Evolutionary conservation across 2,329 filamentous ascomycete species (phyloP), one percentile per base, ranked within the genome.

Genomic region (Acrocalymma vagum): DNA sequence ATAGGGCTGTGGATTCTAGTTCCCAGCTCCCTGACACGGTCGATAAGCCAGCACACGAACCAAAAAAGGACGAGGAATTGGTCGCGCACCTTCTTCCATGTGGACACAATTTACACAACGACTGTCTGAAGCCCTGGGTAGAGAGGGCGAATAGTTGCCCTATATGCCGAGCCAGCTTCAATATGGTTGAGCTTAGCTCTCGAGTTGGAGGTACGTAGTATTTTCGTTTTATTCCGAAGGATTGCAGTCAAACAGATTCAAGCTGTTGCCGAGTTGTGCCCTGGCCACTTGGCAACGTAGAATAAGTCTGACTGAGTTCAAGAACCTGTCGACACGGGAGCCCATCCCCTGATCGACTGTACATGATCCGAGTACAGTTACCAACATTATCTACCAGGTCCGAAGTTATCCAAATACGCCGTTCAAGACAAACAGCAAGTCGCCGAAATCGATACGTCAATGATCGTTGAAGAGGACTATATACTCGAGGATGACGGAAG

Each of bases 71-170:
- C 47, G 72, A 77, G 43, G 78, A 80, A 41, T 60, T 75, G 49
- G 79, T 86, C 58, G 83, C 83, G 44, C 82, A 84, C 61, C 63
- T 86, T 18, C 67, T 85, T 45, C 86, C 90, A 30, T 99, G 94
- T 72, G 88, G 90, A 43, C 95, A 99, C 77, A 82, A 92, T 58
- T 79, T 99, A 58, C 94, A 99, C 74, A 87, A 99, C 74, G 85
- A 87, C 36, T 99, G 94, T 71, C 80, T 99, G 56, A 87, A 88
- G 59, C 90, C 91, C 57, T 99, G 94, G 94, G 90, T 93, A 29
- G 90, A 95, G 72, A 88, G 95, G 70, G 93, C 94, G 51, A 99
- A 97, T 73, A 96, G 92, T 67, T 99, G 94, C 71, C 94, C 94
- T 29, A 96, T 99, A 70, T 99, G 94, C 73, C 88, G 94, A 56